Evolutionary conservation across 2,329 filamentous ascomycete species (phyloP), one percentile per base, ranked within the genome.

Genomic region (Botrytis medusae): DNA sequence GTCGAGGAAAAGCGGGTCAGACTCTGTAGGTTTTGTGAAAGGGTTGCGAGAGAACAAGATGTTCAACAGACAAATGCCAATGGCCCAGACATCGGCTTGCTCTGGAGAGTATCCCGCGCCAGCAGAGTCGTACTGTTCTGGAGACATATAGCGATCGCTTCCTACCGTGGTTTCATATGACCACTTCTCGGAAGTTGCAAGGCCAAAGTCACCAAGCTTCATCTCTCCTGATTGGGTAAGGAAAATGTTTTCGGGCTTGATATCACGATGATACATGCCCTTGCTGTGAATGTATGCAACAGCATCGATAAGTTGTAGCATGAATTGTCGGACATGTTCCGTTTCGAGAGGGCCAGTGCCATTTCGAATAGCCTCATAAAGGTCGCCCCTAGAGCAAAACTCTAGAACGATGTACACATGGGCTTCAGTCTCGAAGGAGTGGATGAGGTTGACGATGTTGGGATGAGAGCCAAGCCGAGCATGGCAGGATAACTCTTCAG

Each of bases 231-330:
- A 89, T 74, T 95, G 89, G 74, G 91, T 93, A 76, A 99, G 87
- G 83, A 99, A 98, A 83, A 99, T 97, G 86, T 99, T 99, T 87
- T 99, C 96, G 0, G 96, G 96, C 86, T 99, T 99, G 89, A 99
- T 98, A 83, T 99, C 96, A 75, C 96, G 93, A 82, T 99, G 96
- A 82, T 94, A 98, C 81, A 98, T 89, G 77, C 94, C 95, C 82
- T 95, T 95, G 76, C 89, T 88, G 83, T 99, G 96, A 84, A 97
- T 94, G 83, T 94, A 95, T 75, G 93, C 91, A 68, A 99, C 92
- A 69, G 95, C 93, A 81, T 93, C 91, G 71, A 99, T 89, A 48
- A 99, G 89, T 84, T 99, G 91, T 74, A 98, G 86, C 96, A 99
- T 98, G 86, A 98, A 98, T 77, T 93, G 93, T 77, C 96, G 93